Evolutionary conservation across 352 stramenopile species (phyloP).

Genomic region (Pythium insidiosum): DNA sequence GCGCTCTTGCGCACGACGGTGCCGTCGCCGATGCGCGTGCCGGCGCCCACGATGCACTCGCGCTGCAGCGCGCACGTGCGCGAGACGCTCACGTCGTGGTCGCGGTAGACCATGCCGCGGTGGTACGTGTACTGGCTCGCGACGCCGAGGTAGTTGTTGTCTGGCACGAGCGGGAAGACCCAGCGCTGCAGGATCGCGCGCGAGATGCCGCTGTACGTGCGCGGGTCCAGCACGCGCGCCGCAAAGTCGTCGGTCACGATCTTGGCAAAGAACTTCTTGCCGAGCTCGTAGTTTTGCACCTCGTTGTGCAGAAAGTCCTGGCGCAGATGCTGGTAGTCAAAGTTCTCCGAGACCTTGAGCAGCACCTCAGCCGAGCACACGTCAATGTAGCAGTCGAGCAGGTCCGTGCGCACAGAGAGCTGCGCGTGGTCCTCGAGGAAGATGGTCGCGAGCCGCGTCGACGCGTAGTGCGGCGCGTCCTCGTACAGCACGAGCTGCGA

Average conservation of each 20-base stretch:
- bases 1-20: constrained; percentile 48
- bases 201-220: constrained; percentile 90
- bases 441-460: constrained; percentile 50
- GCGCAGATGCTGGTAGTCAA: constrained; percentile 96
- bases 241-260: constrained; percentile 91
- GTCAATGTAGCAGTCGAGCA: constrained; percentile 97
- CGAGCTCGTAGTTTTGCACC: constrained; percentile 96
- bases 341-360: constrained; percentile 96
- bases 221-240: constrained; percentile 90
- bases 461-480: constrained; percentile 40
- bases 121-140: constrained; percentile 71
- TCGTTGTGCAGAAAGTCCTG: constrained; percentile 95
- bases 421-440: constrained; percentile 81
- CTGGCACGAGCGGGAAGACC: constrained; percentile 94
- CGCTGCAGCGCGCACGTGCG: constrained; percentile 55
- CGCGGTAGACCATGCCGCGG: constrained; percentile 81
- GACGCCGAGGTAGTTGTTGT: constrained; percentile 79
- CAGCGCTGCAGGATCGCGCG: constrained; percentile 92
- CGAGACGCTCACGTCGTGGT: constrained; percentile 53
- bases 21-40: constrained; percentile 45
- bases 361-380: constrained; percentile 98
- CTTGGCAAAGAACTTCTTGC: constrained; percentile 95
- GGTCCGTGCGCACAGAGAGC: constrained; percentile 88
- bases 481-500: constrained; percentile 84
- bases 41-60: constrained; percentile 67